Base-by-base conservation (phyloP, 2,329 filamentous ascomycete species). In the Aspergillus sclerotialis region DNA sequence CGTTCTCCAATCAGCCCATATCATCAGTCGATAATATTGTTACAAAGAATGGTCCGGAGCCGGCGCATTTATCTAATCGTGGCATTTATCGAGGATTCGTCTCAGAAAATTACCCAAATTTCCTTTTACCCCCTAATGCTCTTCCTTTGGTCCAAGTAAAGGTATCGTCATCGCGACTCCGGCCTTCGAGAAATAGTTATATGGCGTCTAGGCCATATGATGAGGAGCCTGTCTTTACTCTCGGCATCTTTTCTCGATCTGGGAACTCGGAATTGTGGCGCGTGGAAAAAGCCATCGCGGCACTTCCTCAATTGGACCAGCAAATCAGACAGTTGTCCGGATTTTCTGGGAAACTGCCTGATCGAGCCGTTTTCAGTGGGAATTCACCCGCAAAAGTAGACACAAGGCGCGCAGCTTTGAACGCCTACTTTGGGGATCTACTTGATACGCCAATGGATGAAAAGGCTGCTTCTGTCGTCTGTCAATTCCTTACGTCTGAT, bases 371-470 rank as follows among this genome's bases (percentile, higher is more conserved):
- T 4, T 98, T 98, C 59, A 87, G 73, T 42, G 92, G 92, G 0
- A 90, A 98, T 61, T 85, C 92, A 3, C 92, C 92, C 4, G 89
- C 89, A 5, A 94, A 90, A 58, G 77, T 98, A 30, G 92, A 98
- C 64, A 84, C 87, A 12, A 79, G 92, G 42, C 79, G 90, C 43
- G 67, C 73, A 15, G 86, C 86, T 1, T 68, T 98, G 31, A 86
- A 95, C 47, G 67, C 75, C 7, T 98, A 96, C 58, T 80, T 96
- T 52, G 86, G 93, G 30, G 78, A 82, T 39, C 71, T 96, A 35
- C 68, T 96, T 11, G 84, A 95, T 44, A 89, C 84, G 0, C 80
- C 80, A 0, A 78, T 94, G 54, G 84, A 90, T 50, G 82, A 83
- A 19, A 66, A 73, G 35, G 82, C 85, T 4, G 88, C 88, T 1